These are phyloP conservation scores for Ceratobasidium sp. DNA, from an alignment of 1,284 basidiomycete species.

Conservation along the genomic window DNA sequence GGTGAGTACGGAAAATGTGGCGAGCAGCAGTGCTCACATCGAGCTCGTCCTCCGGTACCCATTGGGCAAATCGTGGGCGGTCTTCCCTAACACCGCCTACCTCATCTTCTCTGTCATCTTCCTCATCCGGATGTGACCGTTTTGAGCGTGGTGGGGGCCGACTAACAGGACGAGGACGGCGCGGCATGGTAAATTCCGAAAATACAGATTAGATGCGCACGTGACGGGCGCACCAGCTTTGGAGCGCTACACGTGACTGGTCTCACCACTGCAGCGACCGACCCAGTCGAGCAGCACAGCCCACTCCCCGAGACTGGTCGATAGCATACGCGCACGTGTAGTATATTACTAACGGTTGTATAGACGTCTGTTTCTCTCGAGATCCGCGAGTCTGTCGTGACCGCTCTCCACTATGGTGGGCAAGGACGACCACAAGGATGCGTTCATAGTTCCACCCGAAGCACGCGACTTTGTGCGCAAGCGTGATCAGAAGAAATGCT, in stretches of 20 bases:
- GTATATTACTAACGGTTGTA: neutral
- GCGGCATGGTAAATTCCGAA: conserved; percentile 32
- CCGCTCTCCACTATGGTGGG: conserved; percentile 13
- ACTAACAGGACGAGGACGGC: conserved; percentile 16
- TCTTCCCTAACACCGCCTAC: conserved; percentile 55
- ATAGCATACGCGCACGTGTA: neutral
- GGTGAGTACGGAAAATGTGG: conserved; percentile 51
- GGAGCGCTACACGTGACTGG: conserved; percentile 24
- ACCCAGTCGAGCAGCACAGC: conserved; percentile 22
- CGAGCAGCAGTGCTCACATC: conserved; percentile 49
- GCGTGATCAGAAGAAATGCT: conserved; percentile 40
- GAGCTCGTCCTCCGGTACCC: conserved; percentile 65
- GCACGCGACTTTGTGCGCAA: conserved; percentile 38
- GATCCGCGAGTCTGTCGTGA: conserved; percentile 2
- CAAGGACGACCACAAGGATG: conserved; percentile 32
- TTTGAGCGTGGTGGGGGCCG: conserved; percentile 27
- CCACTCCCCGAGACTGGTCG: neutral
- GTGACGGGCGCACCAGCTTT: conserved; percentile 23
- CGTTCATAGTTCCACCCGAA: conserved; percentile 29
- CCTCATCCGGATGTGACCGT: conserved; percentile 43
- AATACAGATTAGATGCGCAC: conserved; percentile 2
- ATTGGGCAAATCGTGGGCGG: conserved; percentile 64
- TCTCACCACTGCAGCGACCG: conserved; percentile 6
- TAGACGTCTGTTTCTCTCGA: neutral
- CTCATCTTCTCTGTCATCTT: conserved; percentile 51